phyloP scores from a whole-genome alignment of 2,329 filamentous ascomycete genomes.

The Penicillium digitatum region DNA sequence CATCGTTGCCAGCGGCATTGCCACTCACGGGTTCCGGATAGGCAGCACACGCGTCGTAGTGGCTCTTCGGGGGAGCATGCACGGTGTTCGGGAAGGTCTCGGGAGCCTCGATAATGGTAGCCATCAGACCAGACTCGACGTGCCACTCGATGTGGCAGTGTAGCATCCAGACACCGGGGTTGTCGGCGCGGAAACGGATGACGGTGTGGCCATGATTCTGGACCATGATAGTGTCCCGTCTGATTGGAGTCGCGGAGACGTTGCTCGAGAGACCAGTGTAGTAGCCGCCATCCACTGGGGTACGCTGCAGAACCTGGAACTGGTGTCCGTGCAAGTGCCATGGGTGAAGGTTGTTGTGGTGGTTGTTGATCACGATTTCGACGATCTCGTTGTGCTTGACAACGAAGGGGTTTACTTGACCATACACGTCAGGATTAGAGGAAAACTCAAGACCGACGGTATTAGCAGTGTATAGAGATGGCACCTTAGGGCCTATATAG shows the following conservation, averaged over 20 bases:
- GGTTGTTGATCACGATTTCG: constrained; percentile 38
- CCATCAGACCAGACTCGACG: constrained; percentile 30
- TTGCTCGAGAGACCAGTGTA: constrained; percentile 26
- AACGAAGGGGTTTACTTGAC: constrained; percentile 64
- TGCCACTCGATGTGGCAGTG: constrained; percentile 41
- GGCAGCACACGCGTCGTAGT: constrained; percentile 22
- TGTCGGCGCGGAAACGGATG: constrained; percentile 35
- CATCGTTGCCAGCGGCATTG: constrained; percentile 24
- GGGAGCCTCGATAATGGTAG: constrained; percentile 33
- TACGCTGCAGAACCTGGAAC: constrained; percentile 44
- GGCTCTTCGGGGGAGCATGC: constrained; percentile 19
- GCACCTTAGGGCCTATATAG: constrained; percentile 70
- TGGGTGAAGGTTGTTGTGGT: constrained; percentile 40
- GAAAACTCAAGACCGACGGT: constrained; percentile 52
- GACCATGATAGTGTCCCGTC: constrained; percentile 36
- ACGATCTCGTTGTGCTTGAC: constrained; percentile 56
- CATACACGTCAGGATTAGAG: constrained; percentile 60
- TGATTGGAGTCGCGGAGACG: constrained; percentile 27
- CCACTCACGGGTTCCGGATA: constrained; percentile 21
- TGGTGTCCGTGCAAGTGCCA: constrained; percentile 54
- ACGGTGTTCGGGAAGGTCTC: constrained; percentile 22
- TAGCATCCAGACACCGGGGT: constrained; percentile 37
- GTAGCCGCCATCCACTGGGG: constrained; percentile 23
- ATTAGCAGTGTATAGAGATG: constrained; percentile 72
- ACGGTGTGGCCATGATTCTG: constrained; percentile 31